Percentiles rank a stretch among this genome's conserved stretches.
Evolutionary conservation across 2,329 filamentous ascomycete species (phyloP).

Genomic region (Biscogniauxia sp.): DNA sequence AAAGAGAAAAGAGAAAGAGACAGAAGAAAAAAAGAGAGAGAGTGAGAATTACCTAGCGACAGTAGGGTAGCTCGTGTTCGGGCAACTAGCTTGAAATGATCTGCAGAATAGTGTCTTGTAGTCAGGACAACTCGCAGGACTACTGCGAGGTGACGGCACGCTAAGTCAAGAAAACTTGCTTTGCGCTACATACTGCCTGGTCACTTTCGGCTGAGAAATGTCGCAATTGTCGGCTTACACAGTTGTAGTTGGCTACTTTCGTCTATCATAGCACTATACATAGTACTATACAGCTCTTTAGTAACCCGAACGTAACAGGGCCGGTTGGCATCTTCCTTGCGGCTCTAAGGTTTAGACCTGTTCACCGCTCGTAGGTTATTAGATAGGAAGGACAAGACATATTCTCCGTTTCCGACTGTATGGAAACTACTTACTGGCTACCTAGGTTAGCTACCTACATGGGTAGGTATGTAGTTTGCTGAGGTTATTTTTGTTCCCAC

Average conservation of each 20-base stretch:
- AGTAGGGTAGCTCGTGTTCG: constrained; percentile 20
- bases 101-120: constrained; percentile 15
- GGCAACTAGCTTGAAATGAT: constrained; percentile 18
- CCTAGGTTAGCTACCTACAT: too few species aligned
- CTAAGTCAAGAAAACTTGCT: not conserved
- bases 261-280: too few species aligned
- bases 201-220: not conserved
- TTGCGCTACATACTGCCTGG: too few species aligned
- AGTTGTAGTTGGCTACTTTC: not conserved
- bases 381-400: too few species aligned
- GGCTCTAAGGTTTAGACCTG: too few species aligned
- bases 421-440: not conserved
- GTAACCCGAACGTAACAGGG: not conserved
- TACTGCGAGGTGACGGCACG: not conserved
- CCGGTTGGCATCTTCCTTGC: not conserved
- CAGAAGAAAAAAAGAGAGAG: not conserved
- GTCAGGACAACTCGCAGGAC: constrained; percentile 6
- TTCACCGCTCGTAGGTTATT: too few species aligned
- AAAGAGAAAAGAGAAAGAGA: not conserved
- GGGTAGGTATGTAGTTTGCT: too few species aligned
- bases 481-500: too few species aligned
- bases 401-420: not conserved
- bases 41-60: too few species aligned
- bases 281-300: not conserved
- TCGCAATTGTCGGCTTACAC: not conserved